Conservation (phyloP, 108 stramenopile species). For the Asterionellopsis glacialis region DNA sequence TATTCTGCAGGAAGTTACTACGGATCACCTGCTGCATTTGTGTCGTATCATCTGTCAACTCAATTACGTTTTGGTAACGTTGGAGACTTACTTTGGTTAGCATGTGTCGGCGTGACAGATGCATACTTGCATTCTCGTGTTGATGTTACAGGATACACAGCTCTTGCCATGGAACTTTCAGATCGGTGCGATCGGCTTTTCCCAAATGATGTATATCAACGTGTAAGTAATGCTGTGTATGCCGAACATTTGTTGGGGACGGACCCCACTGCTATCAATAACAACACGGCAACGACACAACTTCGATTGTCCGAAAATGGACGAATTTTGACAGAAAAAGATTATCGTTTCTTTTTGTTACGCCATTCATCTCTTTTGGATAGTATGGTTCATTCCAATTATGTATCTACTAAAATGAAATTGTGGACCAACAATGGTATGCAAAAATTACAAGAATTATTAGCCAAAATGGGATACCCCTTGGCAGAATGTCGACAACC, state of each 20-base stretch:
- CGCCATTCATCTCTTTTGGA: conserved; percentile 76
- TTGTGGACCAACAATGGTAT: conserved; percentile 58
- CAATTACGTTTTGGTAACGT: conserved; percentile 65
- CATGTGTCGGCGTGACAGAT: conserved; percentile 80
- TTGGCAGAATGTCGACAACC: conserved; percentile 76
- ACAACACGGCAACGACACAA: conserved; percentile 34
- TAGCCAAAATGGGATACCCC: conserved; percentile 89
- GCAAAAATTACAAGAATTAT: conserved; percentile 61
- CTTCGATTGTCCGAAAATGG: conserved; percentile 73
- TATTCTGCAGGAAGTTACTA: conserved; percentile 66
- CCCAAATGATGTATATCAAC: conserved; percentile 63
- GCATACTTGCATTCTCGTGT: conserved; percentile 66
- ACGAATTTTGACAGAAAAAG: conserved; percentile 59
- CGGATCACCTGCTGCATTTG: conserved; percentile 63
- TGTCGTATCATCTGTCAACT: conserved; percentile 53
- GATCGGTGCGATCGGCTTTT: conserved; percentile 49
- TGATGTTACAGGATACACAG: conserved; percentile 61
- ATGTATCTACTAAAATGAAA: conserved; percentile 62
- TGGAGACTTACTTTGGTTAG: conserved; percentile 76
- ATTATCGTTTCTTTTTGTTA: conserved; percentile 77
- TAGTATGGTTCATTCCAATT: conserved; percentile 71
- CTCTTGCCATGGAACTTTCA: conserved; percentile 46
- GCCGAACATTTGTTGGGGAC: conserved; percentile 59
- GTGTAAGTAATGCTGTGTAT: conserved; percentile 52
- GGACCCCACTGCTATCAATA: background rate